Conservation (phyloP, 768 basidiomycete species). For the Lentinula boryana region DNA sequence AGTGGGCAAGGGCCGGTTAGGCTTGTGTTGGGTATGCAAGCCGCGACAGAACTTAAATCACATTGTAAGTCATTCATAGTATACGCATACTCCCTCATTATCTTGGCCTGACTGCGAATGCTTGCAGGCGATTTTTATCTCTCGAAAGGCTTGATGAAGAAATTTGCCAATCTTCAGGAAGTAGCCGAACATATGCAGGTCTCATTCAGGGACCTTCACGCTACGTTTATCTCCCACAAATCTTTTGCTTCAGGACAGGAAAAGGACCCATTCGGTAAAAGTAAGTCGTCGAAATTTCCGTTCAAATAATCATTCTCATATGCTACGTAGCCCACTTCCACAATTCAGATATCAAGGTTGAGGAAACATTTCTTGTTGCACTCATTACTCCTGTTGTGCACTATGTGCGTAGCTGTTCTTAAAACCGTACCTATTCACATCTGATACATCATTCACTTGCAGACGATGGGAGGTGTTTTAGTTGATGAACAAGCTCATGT, state of each 20-base stretch:
- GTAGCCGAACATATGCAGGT: slow-evolving; percentile 13
- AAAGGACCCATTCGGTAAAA: slow-evolving; percentile 15
- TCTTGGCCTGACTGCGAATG: not conserved
- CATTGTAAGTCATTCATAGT: slow-evolving; percentile 12
- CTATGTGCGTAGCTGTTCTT: slow-evolving; percentile 14
- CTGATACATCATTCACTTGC: not conserved
- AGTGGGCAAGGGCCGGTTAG: slow-evolving; percentile 16
- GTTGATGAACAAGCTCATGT: slow-evolving; percentile 17
- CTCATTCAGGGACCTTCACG: slow-evolving; percentile 7
- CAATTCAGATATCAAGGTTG: slow-evolving; percentile 9
- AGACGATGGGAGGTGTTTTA: slow-evolving; percentile 22
- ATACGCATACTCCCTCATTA: not conserved
- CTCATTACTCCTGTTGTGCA: slow-evolving; percentile 21
- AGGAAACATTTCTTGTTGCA: slow-evolving; percentile 16
- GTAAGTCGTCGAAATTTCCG: not conserved
- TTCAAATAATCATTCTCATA: not conserved
- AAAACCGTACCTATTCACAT: not conserved
- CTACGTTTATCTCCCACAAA: slow-evolving; percentile 12
- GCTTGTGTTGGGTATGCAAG: slow-evolving; percentile 14
- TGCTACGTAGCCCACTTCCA: slow-evolving; percentile 5
- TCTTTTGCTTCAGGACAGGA: slow-evolving; percentile 10
- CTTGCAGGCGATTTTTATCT: slow-evolving; percentile 19
- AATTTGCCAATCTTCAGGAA: slow-evolving; percentile 13
- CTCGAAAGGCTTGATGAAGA: slow-evolving; percentile 20
- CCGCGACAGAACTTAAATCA: slow-evolving; percentile 13